Evolutionary conservation across 139 green algal species (phyloP).

Genomic region (Chlorella sp.): DNA sequence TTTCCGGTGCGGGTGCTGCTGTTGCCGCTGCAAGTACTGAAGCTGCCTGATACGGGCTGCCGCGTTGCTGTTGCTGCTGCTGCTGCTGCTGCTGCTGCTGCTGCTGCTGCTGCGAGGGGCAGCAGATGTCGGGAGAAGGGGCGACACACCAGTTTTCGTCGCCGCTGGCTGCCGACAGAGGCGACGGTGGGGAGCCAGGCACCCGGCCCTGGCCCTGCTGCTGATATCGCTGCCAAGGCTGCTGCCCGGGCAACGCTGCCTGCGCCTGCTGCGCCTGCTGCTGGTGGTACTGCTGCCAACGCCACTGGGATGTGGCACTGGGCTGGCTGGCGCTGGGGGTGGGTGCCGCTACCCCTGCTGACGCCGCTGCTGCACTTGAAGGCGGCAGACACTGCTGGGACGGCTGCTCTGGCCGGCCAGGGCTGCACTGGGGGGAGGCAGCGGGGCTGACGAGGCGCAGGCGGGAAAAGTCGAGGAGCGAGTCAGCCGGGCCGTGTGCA

Average conservation of each 20-base stretch:
- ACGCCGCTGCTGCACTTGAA: not conserved
- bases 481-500: not conserved
- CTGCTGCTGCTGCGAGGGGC: not conserved
- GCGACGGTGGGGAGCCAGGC: not conserved
- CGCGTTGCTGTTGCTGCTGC: not conserved
- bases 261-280: not conserved
- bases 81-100: not conserved
- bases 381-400: not conserved
- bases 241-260: not conserved
- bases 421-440: not conserved
- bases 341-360: not conserved
- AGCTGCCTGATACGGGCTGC: not conserved
- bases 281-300: conserved; percentile 10
- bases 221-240: not conserved
- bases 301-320: not conserved
- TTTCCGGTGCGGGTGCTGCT: not conserved
- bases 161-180: not conserved
- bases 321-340: conserved; percentile 1
- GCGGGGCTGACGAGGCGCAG: not conserved
- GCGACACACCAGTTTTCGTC: not conserved
- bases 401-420: not conserved
- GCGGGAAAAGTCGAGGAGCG: not conserved
- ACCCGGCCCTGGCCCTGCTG: not conserved
- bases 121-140: not conserved
- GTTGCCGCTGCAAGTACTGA: not conserved